Evolutionary conservation across 1,284 basidiomycete species (phyloP), one percentile per base, ranked within the genome.

Genomic region (Pyrrhoderma noxium): DNA sequence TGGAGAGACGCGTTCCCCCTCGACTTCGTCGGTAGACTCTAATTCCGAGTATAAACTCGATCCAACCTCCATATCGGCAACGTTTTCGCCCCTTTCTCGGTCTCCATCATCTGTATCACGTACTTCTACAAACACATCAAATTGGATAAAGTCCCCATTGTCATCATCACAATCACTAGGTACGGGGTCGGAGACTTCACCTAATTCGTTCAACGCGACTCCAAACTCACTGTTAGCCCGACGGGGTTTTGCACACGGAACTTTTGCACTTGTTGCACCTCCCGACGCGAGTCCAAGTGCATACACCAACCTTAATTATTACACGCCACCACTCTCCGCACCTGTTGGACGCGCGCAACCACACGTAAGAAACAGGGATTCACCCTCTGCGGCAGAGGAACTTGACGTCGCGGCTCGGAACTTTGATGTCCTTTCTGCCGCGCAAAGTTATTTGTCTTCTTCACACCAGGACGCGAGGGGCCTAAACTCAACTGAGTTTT

Each of bases 171-270:
- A 5, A 5, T n/a, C 38, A 16, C 8, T 18, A n/a, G n/a, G 4
- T 40, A 18, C 49, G 16, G 14, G 22, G 22, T 41, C 45, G 40
- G 31, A 23, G 4, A n/a, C 21, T 21, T n/a, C n/a, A 18, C 34
- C 19, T 11, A n/a, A 13, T 48, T 11, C 8, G 25, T 36, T 31
- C 22, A 8, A 42, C 14, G 22, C 35, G 19, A 31, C 16, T 16
- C 27, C 45, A 21, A 49, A 16, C 8, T 25, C 42, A 16, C 53
- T 54, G 68, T 23, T 71, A 75, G 25, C 73, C 77, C 55, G 79
- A 79, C 65, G 68, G 52, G 78, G 75, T 56, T 74, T 81, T 51
- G 70, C 80, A 53, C 5, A 40, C 38, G 77, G 78, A 54, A 72
- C 73, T 44, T 55, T 66, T 56, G 52, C 53, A 55, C 54, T 53